phyloP scores from a whole-genome alignment of 83 land plant genomes.

The Picea abies region DNA sequence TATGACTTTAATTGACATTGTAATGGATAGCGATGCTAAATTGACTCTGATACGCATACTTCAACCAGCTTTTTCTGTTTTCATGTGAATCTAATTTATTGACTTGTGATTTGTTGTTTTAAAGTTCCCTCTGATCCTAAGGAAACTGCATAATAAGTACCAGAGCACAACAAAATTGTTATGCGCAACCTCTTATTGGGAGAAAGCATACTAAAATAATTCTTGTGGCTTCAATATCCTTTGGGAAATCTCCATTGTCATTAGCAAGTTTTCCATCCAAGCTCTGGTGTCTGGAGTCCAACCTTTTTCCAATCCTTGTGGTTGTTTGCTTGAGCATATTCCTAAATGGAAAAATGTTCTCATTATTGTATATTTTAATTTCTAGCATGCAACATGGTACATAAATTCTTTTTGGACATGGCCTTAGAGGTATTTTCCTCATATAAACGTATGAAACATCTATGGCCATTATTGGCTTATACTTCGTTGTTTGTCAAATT shows the following conservation, averaged over 20 bases:
- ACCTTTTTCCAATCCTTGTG: not conserved
- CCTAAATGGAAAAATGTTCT: not conserved
- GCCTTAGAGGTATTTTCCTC: not conserved
- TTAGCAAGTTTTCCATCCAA: not conserved
- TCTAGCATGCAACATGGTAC: not conserved
- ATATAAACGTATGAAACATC: not conserved
- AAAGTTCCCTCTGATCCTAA: not conserved
- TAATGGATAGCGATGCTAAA: no score
- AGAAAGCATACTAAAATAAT: not conserved
- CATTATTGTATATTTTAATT: constrained; percentile 1
- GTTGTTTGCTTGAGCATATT: not conserved
- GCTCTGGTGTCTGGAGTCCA: not conserved
- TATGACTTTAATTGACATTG: no score
- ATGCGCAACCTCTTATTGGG: not conserved
- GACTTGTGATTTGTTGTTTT: constrained; percentile 1
- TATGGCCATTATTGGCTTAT: not conserved
- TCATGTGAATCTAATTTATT: no score
- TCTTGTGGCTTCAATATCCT: not conserved
- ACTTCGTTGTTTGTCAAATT: not conserved
- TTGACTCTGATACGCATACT: no score
- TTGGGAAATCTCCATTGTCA: not conserved
- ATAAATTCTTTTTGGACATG: not conserved
- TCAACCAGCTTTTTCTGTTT: no score
- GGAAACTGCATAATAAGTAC: not conserved
- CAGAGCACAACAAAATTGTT: not conserved